Evolutionary conservation across 2,329 filamentous ascomycete genomes (phyloP), one percentile per base, ranked within the genome.

Genomic region (Calonectria montana): DNA sequence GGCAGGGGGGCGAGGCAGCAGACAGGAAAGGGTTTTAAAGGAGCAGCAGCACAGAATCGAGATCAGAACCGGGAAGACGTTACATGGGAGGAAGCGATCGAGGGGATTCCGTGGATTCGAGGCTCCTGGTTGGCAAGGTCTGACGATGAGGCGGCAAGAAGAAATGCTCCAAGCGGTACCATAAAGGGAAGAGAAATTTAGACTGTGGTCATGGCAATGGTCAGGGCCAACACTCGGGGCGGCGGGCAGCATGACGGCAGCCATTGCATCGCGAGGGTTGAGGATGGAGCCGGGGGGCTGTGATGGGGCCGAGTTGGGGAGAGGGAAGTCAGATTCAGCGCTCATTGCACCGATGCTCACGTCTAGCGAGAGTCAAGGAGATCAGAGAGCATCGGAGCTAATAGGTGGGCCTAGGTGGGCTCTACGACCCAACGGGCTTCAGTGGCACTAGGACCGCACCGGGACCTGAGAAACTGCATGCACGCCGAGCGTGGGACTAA

Each of bases 301-400:
- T 12, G 31, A 73, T 59, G 70, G 68, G 69, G 65, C 69, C 73
- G 69, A 63, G 69, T 66, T 74, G 69, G 67, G 61, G 66, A 74
- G 69, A 74, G 69, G 67, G 77, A 80, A 69, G 43, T n/a, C 59
- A 80, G 80, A 82, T 83, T 70, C 66, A 63, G 68, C 75, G 67
- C 80, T 77, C 73, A 82, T 82, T 82, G 81, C 78, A 74, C 76
- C 82, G 82, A 83, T 83, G 77, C 73, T 74, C 76, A 81, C 66
- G 74, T 57, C 71, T 53, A 35, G 73, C 74, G 77, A 76, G 76
- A 75, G 71, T 57, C 66, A 31, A 70, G 39, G 71, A 55, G 78
- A 82, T 81, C 81, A 80, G 75, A 79, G 74, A 65, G 67, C 76
- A 81, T 81, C 78, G 78, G 71, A 65, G 68, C 74, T 72, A 72